Evolutionary conservation across 371 early-diverging fungal genomes (phyloP), one percentile per base, ranked within the genome.

Genomic region (Rhizopus delemar): DNA sequence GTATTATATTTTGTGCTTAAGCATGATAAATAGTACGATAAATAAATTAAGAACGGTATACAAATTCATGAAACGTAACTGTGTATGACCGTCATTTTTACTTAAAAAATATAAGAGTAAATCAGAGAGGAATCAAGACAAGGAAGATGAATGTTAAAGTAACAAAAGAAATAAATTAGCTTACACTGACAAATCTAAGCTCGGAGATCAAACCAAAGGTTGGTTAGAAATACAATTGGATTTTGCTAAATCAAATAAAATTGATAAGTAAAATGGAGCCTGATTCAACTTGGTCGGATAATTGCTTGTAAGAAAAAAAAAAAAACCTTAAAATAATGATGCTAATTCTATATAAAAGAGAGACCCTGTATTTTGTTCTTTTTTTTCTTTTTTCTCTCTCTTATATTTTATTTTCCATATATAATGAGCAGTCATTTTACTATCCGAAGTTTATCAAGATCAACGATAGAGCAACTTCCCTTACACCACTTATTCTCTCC

Each of bases 401-500:
- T 12, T 39, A 39, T 9, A 39, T 43, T 36, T 41, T 52, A 36
- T 57, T 59, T 59, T 58, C 11, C 53, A 32, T 54, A 11, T 8
- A 53, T 12, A 52, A 71, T 71, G 62, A 64, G 63, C 46, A 61
- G 38, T 50, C 32, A 45, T 35, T 63, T 62, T 53, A 39, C 59
- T 43, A 50, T 68, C 48, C 48, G 59, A 50, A 56, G 55, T 16
- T 57, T 53, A 6, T 46, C 57, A 39, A 57, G 35, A 8, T 57
- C 56, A 15, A 22, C 22, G 0, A 43, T 63, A 28, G 61, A 56
- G 3, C 60, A 60, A 16, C 59, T 62, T 31, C 69, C 70, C 22
- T 56, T 74, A 33, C 69, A 69, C 52, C 62, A 69, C 39, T 61
- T 78, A 15, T 78, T 78, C 41, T 74, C 78, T 15, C 73, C 75